Conservation (phyloP, 306 rosid species). For the Fragaria iinumae region DNA sequence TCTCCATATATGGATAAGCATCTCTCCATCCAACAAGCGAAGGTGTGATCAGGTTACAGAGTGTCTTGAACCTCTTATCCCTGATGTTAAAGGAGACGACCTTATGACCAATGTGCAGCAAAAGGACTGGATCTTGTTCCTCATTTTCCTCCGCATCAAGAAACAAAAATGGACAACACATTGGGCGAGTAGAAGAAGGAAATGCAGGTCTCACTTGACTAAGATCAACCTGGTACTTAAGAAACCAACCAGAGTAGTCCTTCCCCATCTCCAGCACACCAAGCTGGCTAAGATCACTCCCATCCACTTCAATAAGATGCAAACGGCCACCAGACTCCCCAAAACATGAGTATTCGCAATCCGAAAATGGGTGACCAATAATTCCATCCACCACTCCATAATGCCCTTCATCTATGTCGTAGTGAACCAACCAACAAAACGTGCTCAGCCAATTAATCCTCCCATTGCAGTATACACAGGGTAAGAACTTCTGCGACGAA, state of each 20-base stretch:
- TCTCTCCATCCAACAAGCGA: background rate
- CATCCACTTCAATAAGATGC: background rate
- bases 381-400: background rate
- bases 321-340: constrained; percentile 22
- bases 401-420: constrained; percentile 1
- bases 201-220: background rate
- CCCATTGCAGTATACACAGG: constrained; percentile 26
- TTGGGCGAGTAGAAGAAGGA: background rate
- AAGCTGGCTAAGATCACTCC: background rate
- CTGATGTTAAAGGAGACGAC: background rate
- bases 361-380: no score
- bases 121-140: background rate
- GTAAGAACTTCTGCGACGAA: background rate
- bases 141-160: background rate
- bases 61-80: background rate
- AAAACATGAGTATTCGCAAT: background rate
- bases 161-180: background rate
- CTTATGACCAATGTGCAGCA: background rate
- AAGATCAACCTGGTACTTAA: constrained; percentile 21
- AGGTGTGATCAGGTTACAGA: background rate
- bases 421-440: background rate
- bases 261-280: constrained; percentile 20
- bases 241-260: constrained; percentile 25
- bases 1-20: background rate
- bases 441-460: constrained; percentile 2